Evolutionary conservation across 2,329 filamentous ascomycete species (phyloP).

Genomic region (Aureobasidium sp.): DNA sequence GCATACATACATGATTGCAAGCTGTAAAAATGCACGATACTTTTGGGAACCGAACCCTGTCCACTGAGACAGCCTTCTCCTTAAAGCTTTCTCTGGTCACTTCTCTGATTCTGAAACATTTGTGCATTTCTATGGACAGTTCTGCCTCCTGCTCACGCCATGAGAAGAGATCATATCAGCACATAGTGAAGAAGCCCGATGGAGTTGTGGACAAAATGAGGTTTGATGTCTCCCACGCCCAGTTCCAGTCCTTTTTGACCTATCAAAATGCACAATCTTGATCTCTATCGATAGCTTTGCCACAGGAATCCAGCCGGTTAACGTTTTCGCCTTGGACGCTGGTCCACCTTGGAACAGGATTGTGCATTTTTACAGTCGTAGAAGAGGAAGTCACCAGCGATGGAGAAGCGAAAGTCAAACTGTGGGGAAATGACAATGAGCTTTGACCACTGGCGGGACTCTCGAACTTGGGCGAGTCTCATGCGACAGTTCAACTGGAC

Average conservation of each 20-base stretch:
- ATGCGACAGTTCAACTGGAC: neutral
- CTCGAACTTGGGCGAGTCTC: neutral
- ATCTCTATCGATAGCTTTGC: neutral
- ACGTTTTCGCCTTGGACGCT: neutral
- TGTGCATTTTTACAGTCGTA: neutral
- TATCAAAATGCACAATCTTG: neutral
- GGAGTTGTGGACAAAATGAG: neutral
- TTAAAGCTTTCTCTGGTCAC: neutral
- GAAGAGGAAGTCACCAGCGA: neutral
- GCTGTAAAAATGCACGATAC: neutral
- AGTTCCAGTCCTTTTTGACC: neutral
- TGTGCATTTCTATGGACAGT: neutral
- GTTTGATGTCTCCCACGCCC: neutral
- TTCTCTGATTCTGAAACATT: neutral
- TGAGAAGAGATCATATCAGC: neutral
- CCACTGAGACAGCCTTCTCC: neutral
- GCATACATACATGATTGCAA: neutral
- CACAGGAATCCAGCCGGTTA: neutral
- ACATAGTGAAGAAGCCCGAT: neutral
- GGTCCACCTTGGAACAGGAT: neutral
- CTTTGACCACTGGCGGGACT: neutral
- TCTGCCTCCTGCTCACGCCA: neutral
- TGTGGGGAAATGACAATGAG: neutral
- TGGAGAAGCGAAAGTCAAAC: constrained; percentile 1
- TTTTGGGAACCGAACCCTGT: neutral